phyloP scores from a whole-genome alignment of 768 basidiomycete species.

The Kwoniella pini region DNA sequence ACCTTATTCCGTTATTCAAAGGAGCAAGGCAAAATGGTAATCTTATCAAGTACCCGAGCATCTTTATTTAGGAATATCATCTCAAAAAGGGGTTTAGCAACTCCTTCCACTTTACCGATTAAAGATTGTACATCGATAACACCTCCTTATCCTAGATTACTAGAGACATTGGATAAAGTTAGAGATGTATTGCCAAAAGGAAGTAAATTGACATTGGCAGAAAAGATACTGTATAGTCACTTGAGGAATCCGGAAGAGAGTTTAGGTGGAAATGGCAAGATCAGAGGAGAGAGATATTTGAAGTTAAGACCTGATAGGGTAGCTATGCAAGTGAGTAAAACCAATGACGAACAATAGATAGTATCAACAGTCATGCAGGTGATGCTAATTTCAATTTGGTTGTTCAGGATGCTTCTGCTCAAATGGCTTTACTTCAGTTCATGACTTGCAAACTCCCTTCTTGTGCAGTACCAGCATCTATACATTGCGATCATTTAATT shows the following conservation, averaged over 20 bases:
- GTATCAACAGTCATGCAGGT: too few relatives aligned
- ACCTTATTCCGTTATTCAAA: too few relatives aligned
- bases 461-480: conserved; percentile 71
- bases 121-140: conserved; percentile 74
- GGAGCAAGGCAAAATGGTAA: neutral
- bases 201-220: conserved; percentile 85
- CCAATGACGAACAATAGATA: too few relatives aligned
- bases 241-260: conserved; percentile 74
- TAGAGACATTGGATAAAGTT: conserved; percentile 70
- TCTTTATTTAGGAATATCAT: neutral
- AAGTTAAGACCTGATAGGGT: conserved; percentile 90
- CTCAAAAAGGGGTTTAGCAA: conserved; percentile 48
- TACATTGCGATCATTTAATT: conserved; percentile 98
- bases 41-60: neutral
- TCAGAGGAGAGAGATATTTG: conserved; percentile 84
- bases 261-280: conserved; percentile 64
- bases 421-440: conserved; percentile 78
- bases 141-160: conserved; percentile 75
- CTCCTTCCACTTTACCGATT: conserved; percentile 55
- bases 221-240: conserved; percentile 97
- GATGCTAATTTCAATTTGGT: too few relatives aligned
- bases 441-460: conserved; percentile 89
- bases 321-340: conserved; percentile 98
- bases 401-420: conserved; percentile 58
- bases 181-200: conserved; percentile 65